Base-by-base conservation (phyloP, 495 filamentous ascomycete genomes). In the Daldinia childiae region DNA sequence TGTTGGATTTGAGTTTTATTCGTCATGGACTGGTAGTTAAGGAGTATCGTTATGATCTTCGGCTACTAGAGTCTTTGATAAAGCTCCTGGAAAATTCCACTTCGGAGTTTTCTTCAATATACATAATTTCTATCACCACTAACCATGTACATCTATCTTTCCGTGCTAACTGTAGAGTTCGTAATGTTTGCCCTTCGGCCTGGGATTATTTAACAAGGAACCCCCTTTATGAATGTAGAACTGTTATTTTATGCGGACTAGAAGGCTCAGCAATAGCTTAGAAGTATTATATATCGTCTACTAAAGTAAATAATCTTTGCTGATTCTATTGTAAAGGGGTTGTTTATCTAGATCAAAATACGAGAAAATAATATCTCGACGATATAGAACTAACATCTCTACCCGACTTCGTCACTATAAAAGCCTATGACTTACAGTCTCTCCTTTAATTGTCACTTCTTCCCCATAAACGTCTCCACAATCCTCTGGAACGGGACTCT, bases 401-500 rank as follows among this genome's bases (percentile, higher is more conserved):
- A 32, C 29, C 29, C 6, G 4, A 51, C 4, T 2, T 12, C 2
- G 0, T 5, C 19, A 21, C 45, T 51, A 51, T 30, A 30, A 2
- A 15, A 15, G 5, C 24, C 12, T 4, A 26, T 32, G 14, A 17
- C 21, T 65, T 29, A 65, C 45, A 70, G 38, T n/a, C 58, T 63
- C 54, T 26, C 55, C 54, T 48, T 17, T 34, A 21, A 57, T 62
- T 48, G 62, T 24, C 66, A 60, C 26, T 32, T 56, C 61, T 17
- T 38, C 56, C 39, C 55, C 63, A 60, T 56, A 21, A 67, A 77
- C 66, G 50, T 24, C 56, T 39, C 45, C 17, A 72, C 45, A 2
- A 76, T 69, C 12, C 52, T 27, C 19, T 12, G 5, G 21, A 77
- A 73, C 34, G 45, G 48, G 1, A 6, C 58, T 6, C 75, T 39